Conservation (phyloP, 2,329 filamentous ascomycete genomes). For the Colletotrichum musae region DNA sequence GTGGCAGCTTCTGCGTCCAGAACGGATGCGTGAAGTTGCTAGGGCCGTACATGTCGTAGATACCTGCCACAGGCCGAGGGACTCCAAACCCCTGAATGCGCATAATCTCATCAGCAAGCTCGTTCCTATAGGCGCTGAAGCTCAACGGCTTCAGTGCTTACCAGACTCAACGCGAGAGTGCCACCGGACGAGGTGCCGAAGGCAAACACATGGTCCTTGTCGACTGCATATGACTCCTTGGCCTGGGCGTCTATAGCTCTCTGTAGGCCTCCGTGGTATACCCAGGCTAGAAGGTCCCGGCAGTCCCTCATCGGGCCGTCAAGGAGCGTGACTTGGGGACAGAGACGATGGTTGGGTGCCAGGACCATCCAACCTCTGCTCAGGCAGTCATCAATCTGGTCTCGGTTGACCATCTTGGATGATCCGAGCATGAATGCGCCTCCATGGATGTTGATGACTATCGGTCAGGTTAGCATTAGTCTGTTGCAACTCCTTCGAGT, state of each 20-base stretch:
- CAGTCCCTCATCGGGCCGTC: conserved; percentile 52
- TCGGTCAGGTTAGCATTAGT: conserved; percentile 1
- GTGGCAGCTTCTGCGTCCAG: conserved; percentile 53
- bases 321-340: conserved; percentile 50
- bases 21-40: conserved; percentile 54
- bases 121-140: background rate
- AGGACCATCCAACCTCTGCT: conserved; percentile 55
- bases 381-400: conserved; percentile 56
- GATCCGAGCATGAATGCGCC: conserved; percentile 60
- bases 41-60: conserved; percentile 59
- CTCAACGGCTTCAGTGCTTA: conserved; percentile 43
- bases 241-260: conserved; percentile 39
- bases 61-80: conserved; percentile 52
- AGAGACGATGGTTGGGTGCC: conserved; percentile 51
- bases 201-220: conserved; percentile 50
- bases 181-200: conserved; percentile 56
- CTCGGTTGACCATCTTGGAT: conserved; percentile 54
- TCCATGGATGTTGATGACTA: conserved; percentile 59
- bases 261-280: conserved; percentile 49
- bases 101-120: background rate
- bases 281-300: conserved; percentile 53
- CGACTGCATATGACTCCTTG: conserved; percentile 40
- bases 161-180: conserved; percentile 52
- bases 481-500: background rate
- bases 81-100: conserved; percentile 53